Conservation (phyloP, 1,139 yeast genomes). For the Kurtzmaniella natalensis region DNA sequence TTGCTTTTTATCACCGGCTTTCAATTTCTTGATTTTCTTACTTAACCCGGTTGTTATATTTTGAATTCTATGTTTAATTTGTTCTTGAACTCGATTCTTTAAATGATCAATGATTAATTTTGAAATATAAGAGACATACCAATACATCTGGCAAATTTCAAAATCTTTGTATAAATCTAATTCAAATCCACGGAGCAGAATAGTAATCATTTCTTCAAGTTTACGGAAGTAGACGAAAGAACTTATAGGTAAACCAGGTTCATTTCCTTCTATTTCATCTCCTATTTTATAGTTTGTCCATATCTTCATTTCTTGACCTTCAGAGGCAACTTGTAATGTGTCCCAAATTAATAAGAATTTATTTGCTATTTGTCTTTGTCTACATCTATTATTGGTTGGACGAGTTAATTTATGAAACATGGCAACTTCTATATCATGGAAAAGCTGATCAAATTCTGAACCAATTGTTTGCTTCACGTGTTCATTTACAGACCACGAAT, state of each 20-base stretch:
- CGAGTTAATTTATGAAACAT: conserved; percentile 54
- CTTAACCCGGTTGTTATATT: conserved; percentile 30
- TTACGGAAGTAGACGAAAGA: conserved; percentile 68
- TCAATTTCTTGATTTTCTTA: conserved; percentile 47
- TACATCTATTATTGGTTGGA: conserved; percentile 69
- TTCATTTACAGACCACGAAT: conserved; percentile 1
- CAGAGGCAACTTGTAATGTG: conserved; percentile 67
- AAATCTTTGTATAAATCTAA: conserved; percentile 68
- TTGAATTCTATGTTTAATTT: conserved; percentile 33
- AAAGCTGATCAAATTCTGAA: conserved; percentile 12
- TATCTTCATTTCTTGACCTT: conserved; percentile 45
- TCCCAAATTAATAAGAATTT: conserved; percentile 67
- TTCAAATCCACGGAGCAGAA: conserved; percentile 72
- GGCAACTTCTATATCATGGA: conserved; percentile 40
- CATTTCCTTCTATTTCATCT: conserved; percentile 25
- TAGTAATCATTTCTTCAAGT: conserved; percentile 64
- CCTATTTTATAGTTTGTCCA: conserved; percentile 28
- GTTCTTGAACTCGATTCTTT: conserved; percentile 35
- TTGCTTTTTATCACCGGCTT: conserved; percentile 39
- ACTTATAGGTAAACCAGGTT: conserved; percentile 50
- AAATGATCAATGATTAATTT: conserved; percentile 48
- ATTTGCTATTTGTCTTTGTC: conserved; percentile 71
- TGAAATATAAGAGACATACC: conserved; percentile 58
- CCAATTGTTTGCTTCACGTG: conserved; percentile 11
- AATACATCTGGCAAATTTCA: conserved; percentile 66